Evolutionary conservation across 208 protist genomes (phyloP), one percentile per base, ranked within the genome.

Genomic region (Trypanosoma platydactyli): DNA sequence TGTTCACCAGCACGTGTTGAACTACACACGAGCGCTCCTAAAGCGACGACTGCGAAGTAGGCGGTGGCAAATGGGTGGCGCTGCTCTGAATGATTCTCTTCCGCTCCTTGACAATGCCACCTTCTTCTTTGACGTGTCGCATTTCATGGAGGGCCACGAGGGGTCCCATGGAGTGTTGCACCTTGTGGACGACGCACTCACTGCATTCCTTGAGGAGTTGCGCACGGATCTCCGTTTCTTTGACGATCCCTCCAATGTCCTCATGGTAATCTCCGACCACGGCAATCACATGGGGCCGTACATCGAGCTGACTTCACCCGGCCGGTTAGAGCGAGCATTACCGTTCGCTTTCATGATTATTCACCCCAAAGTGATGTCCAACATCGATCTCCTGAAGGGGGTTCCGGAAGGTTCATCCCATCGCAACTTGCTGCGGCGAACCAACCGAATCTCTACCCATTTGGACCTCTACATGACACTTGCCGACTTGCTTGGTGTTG

Each of bases 231-330:
- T 90, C 29, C 40, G 46, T 49, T 92, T 87, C 60, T 92, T 92
- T 65, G 78, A 84, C 48, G 67, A 88, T 55, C 80, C 82, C 16
- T 77, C 66, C 5, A 92, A 92, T 67, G 75, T 73, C 1, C 71
- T 92, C 24, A 33, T 92, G 16, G 20, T 92, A 25, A 44, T 73
- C 3, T 57, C 71, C 13, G 82, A 92, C 52, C 86, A 89, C 53
- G 86, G 86, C 3, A 89, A 81, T 58, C 76, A 88, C 65, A 92
- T 92, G 86, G 86, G 86, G 0, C 77, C 62, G 53, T 88, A 92
- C 65, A 78, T 68, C 46, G 81, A 79, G 46, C 77, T 77, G 52
- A 81, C 76, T 18, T 15, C 61, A 46, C 77, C 82, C 1, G 86
- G 86, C 3, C n/a, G 76, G 53, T 70, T 89, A 11, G 86, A 92